Base-by-base conservation (phyloP, 345 rosid genomes). In the Leavenworthia alabamica region DNA sequence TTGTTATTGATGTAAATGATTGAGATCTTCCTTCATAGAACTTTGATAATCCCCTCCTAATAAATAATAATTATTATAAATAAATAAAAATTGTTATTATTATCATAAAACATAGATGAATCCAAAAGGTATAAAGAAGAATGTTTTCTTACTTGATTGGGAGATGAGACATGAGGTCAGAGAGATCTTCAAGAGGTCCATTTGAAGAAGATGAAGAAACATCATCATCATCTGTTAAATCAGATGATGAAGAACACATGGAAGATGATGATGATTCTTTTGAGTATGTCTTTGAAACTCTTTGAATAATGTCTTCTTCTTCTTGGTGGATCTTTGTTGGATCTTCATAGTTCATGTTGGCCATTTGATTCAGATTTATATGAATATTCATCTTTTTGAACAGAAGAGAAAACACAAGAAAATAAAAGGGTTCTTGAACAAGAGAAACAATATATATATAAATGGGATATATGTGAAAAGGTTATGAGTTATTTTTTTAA, bases 21-120 rank as follows among this genome's bases (percentile, higher is more conserved):
- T 83, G 87, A 3, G 93, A 84, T 69, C 81, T 86, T 50, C 98
- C 98, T 37, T 82, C 61, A 31, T 86, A 92, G 62, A 68, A 85
- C 52, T 80, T 83, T 23, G 98, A 92, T 15, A 92, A 67, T 13
- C 95, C 96, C 52, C 87, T 78, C 73, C 94, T 89, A 82, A 60
- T 7, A 39, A 1, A 39, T 23, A 1, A 32, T 20, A 6, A 40
- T n/a, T n/a, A n/a, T n/a, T n/a, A n/a, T n/a, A n/a, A n/a, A n/a
- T n/a, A n/a, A 35, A 9, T 46, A 10, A 39, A 28, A 22, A 13
- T 62, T 62, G 63, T 69, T 61, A 68, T 9, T 47, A 57, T n/a
- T n/a, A n/a, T n/a, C 52, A 0, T n/a, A 53, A 48, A 35, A 23
- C 29, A 49, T 51, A 57, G 16, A 52, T 60, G 33, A 22, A 42